Conservation (phyloP, 2,329 filamentous ascomycete species). For the Nemania sp. region DNA sequence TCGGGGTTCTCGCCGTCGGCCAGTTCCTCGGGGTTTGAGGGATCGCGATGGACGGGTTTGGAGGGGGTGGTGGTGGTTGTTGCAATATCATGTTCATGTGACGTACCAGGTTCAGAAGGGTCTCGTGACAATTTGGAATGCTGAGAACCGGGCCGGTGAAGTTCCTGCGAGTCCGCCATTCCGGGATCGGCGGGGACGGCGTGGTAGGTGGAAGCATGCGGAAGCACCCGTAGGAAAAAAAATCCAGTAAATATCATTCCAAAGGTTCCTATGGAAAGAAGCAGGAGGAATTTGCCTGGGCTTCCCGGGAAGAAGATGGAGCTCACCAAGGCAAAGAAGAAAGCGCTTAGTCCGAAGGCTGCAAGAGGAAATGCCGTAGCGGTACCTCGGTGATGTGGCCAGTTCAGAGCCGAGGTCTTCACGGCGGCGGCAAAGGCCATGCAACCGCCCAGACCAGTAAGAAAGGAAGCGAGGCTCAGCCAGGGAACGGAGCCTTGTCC, state of each 20-base stretch:
- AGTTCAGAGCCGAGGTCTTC: constrained; percentile 89
- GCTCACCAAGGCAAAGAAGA: constrained; percentile 91
- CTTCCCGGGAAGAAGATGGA: constrained; percentile 83
- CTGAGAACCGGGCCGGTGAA: constrained; percentile 58
- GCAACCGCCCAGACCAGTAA: constrained; percentile 90
- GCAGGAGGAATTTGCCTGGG: constrained; percentile 81
- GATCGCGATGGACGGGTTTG: constrained; percentile 47
- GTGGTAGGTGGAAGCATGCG: constrained; percentile 65
- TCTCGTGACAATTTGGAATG: constrained; percentile 56
- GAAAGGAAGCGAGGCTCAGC: constrained; percentile 85
- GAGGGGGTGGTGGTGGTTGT: constrained; percentile 54
- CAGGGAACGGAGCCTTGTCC: constrained; percentile 69
- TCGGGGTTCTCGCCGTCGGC: constrained; percentile 33
- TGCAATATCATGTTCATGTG: constrained; percentile 46
- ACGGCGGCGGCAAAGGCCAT: constrained; percentile 90
- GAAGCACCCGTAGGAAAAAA: constrained; percentile 85
- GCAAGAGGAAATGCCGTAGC: constrained; percentile 94
- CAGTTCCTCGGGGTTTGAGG: constrained; percentile 43
- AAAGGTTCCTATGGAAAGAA: constrained; percentile 84
- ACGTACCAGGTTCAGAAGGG: constrained; percentile 75
- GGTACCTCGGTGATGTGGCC: constrained; percentile 89
- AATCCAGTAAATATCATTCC: constrained; percentile 80
- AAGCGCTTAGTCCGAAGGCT: constrained; percentile 93
- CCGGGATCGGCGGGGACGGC: constrained; percentile 61
- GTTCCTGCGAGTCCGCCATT: constrained; percentile 54